Conservation (phyloP, 495 filamentous ascomycete genomes). For the Neurospora sp. region DNA sequence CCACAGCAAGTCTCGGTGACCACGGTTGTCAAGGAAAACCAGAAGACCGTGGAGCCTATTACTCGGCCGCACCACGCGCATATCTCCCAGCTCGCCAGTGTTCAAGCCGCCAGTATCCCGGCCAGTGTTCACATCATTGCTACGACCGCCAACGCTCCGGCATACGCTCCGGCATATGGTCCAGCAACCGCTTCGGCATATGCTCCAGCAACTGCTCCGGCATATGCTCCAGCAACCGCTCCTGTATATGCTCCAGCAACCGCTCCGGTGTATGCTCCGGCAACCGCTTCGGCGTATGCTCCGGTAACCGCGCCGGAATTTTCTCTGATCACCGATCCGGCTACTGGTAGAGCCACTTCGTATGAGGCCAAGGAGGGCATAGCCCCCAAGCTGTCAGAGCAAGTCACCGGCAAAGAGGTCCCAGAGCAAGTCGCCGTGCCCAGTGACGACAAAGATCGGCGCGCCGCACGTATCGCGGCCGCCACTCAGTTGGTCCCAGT, state of each 20-base stretch:
- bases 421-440: neutral
- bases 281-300: neutral
- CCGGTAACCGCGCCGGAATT: neutral
- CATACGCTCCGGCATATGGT: neutral
- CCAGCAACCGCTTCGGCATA: neutral
- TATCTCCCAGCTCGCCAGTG: neutral
- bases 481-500: neutral
- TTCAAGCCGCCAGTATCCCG: neutral
- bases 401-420: neutral
- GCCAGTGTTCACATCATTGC: neutral
- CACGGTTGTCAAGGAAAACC: neutral
- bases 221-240: neutral
- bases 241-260: neutral
- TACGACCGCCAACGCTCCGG: neutral
- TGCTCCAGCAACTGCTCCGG: neutral
- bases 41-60: neutral
- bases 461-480: neutral
- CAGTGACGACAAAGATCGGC: neutral
- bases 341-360: neutral
- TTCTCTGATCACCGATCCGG: neutral
- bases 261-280: neutral
- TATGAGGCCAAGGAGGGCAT: neutral
- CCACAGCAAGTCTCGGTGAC: neutral
- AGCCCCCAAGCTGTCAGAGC: neutral
- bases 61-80: neutral